Evolutionary conservation across 73 alveolate species (phyloP), one percentile per base, ranked within the genome.

Genomic region (Paramecium sonneborni): DNA sequence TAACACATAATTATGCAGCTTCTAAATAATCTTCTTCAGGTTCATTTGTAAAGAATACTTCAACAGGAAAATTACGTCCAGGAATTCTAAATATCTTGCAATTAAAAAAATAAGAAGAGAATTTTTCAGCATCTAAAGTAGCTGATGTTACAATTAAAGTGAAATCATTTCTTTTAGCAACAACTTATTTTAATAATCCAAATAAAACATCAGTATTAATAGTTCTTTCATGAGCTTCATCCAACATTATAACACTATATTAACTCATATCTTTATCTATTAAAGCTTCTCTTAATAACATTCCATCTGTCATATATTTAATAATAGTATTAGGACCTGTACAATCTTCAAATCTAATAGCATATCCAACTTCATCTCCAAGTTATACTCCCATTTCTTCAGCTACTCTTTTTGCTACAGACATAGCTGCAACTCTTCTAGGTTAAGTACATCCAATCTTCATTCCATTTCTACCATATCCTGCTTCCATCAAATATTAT

Each of bases 371-470:
- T 92, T 99, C 99, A 55, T 97, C 97, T 18, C 98, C 99, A 35
- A 98, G 86, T 84, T 94, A 93, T 62, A 99, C 98, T 37, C 99
- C 99, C 95, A 95, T 93, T 94, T 98, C 99, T 62, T 95, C 98
- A 70, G 98, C 85, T 76, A 98, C 99, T 82, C 99, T 94, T 93
- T 97, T 97, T 15, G 99, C 99, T 30, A 99, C 99, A 5, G 99
- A 95, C 99, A 97, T 96, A 41, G 99, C 99, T 14, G 99, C 99
- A n/a, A 99, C 99, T 92, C 99, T 96, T 69, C 99, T 93, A n/a
- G 99, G 99, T 93, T 99, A 98, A 15, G 99, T 99, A 93, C 99
- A 99, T 1, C 99, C 99, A 14, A 99, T 97, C 94, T 97, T 96
- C 70, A 92, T 86, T 21, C 99, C 99, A 86, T 85, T 93, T 85